phyloP scores from a whole-genome alignment of 208 protist genomes.

The Polymyxa betae region DNA sequence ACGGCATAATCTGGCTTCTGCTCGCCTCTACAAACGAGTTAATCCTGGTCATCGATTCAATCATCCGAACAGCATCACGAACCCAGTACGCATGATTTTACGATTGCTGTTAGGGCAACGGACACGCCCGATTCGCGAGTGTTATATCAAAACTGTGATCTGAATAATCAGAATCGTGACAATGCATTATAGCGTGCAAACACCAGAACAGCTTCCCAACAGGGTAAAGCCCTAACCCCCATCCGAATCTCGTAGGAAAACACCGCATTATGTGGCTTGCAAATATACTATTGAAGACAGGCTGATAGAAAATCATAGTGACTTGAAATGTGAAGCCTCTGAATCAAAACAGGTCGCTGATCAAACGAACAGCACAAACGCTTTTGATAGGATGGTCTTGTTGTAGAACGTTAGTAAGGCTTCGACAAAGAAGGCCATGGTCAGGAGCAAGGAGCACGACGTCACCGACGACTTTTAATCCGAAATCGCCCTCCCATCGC shows the following conservation, averaged over 20 bases:
- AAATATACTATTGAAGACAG: neutral
- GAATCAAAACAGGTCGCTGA: no score
- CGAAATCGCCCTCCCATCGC: no score
- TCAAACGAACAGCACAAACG: no score
- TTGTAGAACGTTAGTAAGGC: slow-evolving; percentile 41
- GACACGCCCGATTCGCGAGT: neutral
- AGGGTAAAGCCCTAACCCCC: neutral
- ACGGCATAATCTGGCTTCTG: no score
- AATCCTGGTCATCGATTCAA: neutral
- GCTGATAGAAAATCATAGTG: slow-evolving; percentile 11
- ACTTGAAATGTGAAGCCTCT: slow-evolving; percentile 14
- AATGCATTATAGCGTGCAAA: neutral
- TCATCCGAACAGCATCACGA: neutral
- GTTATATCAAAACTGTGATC: slow-evolving; percentile 19
- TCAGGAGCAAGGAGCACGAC: neutral
- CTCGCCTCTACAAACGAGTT: neutral
- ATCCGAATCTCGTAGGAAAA: neutral
- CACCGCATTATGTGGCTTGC: neutral
- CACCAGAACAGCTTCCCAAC: neutral
- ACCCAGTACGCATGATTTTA: neutral
- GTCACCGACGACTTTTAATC: neutral
- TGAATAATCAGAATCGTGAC: neutral
- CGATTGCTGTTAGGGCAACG: slow-evolving; percentile 15
- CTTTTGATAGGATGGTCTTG: neutral
- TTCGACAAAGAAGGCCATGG: neutral